These are phyloP conservation scores for Coccomyxa sp. DNA, from an alignment of 139 green algal genomes.

Conservation along the genomic window DNA sequence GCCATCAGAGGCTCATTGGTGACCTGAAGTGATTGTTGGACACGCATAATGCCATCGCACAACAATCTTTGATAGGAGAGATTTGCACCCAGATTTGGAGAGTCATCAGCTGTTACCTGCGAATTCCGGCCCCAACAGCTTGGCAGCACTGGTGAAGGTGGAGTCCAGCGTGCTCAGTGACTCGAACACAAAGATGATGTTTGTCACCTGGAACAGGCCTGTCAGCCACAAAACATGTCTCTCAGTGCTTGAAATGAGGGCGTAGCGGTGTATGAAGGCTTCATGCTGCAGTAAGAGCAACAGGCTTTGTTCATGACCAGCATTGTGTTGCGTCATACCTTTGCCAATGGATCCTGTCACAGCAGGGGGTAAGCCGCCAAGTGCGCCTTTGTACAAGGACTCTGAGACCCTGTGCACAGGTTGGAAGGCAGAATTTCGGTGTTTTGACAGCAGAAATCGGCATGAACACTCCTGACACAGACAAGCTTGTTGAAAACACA, in stretches of 20 bases:
- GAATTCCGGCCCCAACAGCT: conserved; percentile 28
- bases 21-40: no score
- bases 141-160: conserved; percentile 26
- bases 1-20: no score
- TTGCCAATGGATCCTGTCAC: conserved; percentile 19
- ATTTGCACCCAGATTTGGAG: no score
- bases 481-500: no score
- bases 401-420: conserved; percentile 8
- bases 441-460: no score
- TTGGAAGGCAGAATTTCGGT: not conserved
- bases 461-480: no score
- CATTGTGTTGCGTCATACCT: no score
- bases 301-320: not conserved
- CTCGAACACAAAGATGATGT: conserved; percentile 28
- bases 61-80: no score
- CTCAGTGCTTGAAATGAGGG: not conserved
- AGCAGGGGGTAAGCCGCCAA: conserved; percentile 12
- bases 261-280: no score
- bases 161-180: conserved; percentile 21
- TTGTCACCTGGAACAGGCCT: conserved; percentile 14
- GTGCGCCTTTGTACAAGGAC: conserved; percentile 9
- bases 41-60: no score
- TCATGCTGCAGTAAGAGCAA: no score
- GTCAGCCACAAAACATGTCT: not conserved
- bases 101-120: not conserved